Conservation (phyloP, 805 yeast genomes). For the Ogataea philodendri region DNA sequence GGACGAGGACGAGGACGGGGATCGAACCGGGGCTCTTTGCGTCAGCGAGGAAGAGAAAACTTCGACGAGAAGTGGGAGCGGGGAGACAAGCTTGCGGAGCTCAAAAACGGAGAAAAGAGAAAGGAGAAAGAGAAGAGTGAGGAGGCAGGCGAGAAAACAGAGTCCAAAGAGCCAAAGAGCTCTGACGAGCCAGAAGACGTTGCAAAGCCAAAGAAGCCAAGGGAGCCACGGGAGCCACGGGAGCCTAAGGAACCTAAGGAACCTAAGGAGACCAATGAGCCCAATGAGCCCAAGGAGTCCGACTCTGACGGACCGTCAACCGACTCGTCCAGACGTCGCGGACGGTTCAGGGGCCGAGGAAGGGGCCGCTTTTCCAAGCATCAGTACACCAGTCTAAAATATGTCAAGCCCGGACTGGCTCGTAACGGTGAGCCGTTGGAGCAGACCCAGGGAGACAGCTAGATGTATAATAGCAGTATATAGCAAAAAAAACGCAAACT, state of each 20-base stretch:
- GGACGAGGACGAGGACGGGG: slow-evolving; percentile 3
- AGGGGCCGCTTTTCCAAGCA: slow-evolving; percentile 16
- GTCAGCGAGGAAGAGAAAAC: too few species aligned
- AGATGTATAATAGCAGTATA: slow-evolving; percentile 5
- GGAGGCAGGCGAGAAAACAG: not conserved
- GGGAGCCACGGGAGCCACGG: too few species aligned
- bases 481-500: slow-evolving; percentile 18
- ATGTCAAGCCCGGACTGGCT: slow-evolving; percentile 28
- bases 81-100: slow-evolving; percentile 13
- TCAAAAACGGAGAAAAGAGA: slow-evolving; percentile 1
- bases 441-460: slow-evolving; percentile 2
- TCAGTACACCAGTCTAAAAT: slow-evolving; percentile 21
- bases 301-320: not conserved
- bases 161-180: too few species aligned
- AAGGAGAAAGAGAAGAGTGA: slow-evolving; percentile 1
- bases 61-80: slow-evolving; percentile 13
- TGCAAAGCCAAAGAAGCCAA: not conserved
- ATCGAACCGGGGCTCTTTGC: too few species aligned
- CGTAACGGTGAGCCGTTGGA: slow-evolving; percentile 20
- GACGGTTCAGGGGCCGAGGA: slow-evolving; percentile 11
- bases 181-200: too few species aligned
- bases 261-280: not conserved
- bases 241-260: not conserved
- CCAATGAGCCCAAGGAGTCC: slow-evolving; percentile 3
- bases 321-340: not conserved